Base-by-base conservation (phyloP, 495 filamentous ascomycete species). In the Penicillium riverlandense region DNA sequence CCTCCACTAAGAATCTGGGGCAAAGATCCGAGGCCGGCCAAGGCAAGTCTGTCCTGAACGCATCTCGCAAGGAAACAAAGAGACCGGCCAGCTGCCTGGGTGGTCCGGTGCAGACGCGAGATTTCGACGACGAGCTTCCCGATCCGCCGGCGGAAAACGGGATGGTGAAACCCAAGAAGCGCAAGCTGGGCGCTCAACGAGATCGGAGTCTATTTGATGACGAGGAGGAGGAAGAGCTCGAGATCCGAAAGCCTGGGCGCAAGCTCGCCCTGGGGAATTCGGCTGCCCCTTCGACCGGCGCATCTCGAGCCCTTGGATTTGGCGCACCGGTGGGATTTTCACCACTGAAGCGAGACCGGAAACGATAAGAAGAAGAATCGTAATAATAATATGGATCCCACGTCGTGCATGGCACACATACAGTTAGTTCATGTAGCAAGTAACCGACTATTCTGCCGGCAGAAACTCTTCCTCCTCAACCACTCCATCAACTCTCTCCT, bases 331-430 rank as follows among this genome's bases (percentile, higher is more conserved):
- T 66, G 41, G 64, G 68, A 22, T 94, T 96, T 60, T 88, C 83
- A 32, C 90, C 90, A 6, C 62, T 96, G 43, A 96, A 96, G 69
- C 79, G 76, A 64, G 83, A 92, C 50, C 80, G 78, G 53, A 84
- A 77, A 58, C 67, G 69, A 42, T 33, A 45, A 16, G 15, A 11
- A 50, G 38, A 51, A 28, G n/a, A 40, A 40, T 8, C n/a, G n/a
- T n/a, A n/a, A 22, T 7, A 40, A 40, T 22, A 40, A 16, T 28
- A 8, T 8, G n/a, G 34, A 22, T 22, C 22, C 22, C 22, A 22
- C 22, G 22, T 22, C 22, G 22, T 22, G 22, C 22, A 22, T 22
- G 22, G 22, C 6, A 22, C 4, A 16, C 4, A 22, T 3, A 22
- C 4, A 22, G 2, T 22, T 22, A 22, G 22, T 22, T 22, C 22